These are phyloP conservation scores for Cenchrus purpureus DNA, from an alignment of 176 grass and related monocot genomes.

Conservation along the genomic window DNA sequence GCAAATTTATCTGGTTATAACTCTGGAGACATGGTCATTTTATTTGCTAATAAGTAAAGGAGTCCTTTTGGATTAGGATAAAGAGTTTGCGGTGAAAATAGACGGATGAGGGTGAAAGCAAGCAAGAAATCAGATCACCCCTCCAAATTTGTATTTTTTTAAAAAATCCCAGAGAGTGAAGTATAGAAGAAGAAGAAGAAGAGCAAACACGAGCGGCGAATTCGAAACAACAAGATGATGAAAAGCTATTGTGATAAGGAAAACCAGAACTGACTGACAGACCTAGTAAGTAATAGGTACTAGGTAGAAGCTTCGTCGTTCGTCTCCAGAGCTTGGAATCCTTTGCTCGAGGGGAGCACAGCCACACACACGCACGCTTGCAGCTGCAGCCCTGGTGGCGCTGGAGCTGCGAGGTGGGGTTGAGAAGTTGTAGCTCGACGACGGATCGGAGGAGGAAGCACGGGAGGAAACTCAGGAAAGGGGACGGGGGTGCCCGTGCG, in stretches of 20 bases:
- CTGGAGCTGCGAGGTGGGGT: background rate
- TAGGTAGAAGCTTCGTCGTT: background rate
- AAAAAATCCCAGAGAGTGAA: background rate
- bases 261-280: background rate
- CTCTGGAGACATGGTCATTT: background rate
- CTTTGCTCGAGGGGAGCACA: background rate
- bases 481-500: background rate
- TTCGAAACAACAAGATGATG: background rate
- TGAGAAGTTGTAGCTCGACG: background rate
- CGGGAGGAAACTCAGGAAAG: background rate
- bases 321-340: background rate
- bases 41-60: background rate
- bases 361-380: background rate
- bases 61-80: background rate
- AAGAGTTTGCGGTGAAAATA: background rate
- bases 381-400: too few relatives aligned
- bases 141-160: background rate
- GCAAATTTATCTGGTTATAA: constrained; percentile 4
- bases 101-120: constrained; percentile 1
- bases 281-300: background rate
- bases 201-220: background rate
- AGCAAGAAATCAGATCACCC: background rate
- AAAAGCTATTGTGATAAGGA: background rate
- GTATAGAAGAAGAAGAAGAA: background rate
- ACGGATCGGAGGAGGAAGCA: background rate